phyloP scores from a whole-genome alignment of 2,329 filamentous ascomycete genomes.

The Verticillium isaacii region DNA sequence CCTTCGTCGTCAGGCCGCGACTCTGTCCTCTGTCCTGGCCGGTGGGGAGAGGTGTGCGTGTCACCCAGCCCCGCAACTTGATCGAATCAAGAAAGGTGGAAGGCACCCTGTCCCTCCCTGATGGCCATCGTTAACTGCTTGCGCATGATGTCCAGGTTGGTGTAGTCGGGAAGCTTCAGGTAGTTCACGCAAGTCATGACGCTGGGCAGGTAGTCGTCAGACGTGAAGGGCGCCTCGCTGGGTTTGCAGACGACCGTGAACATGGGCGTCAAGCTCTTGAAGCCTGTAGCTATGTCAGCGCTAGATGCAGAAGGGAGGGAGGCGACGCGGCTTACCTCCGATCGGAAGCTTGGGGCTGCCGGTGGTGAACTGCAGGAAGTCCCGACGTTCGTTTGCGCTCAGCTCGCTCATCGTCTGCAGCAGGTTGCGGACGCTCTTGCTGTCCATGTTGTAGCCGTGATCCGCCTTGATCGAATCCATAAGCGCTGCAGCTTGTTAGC shows the following conservation, averaged over 20 bases:
- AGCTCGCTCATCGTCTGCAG: constrained; percentile 94
- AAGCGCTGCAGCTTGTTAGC: constrained; percentile 54
- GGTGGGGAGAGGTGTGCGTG: too few relatives aligned
- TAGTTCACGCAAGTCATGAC: constrained; percentile 99
- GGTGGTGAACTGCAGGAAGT: constrained; percentile 96
- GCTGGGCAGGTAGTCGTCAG: constrained; percentile 97
- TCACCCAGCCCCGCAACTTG: too few relatives aligned
- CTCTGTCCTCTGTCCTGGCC: not conserved
- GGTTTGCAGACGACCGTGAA: constrained; percentile 99
- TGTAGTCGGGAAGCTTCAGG: constrained; percentile 95
- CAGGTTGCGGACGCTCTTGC: constrained; percentile 88
- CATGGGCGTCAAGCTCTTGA: constrained; percentile 95
- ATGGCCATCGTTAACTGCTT: constrained; percentile 80
- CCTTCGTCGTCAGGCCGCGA: not conserved
- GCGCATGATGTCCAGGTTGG: constrained; percentile 68
- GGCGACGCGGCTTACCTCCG: constrained; percentile 59
- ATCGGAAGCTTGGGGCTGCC: constrained; percentile 98
- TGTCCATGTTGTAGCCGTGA: constrained; percentile 98
- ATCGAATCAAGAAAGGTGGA: constrained; percentile 73
- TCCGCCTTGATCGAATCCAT: constrained; percentile 99
- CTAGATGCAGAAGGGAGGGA: not conserved
- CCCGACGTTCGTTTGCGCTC: constrained; percentile 67
- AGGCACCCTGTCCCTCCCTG: constrained; percentile 93
- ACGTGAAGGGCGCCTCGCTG: constrained; percentile 88
- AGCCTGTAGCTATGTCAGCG: constrained; percentile 52